Conservation (phyloP, 2,329 filamentous ascomycete species). For the Ophiocordyceps unilateralis region DNA sequence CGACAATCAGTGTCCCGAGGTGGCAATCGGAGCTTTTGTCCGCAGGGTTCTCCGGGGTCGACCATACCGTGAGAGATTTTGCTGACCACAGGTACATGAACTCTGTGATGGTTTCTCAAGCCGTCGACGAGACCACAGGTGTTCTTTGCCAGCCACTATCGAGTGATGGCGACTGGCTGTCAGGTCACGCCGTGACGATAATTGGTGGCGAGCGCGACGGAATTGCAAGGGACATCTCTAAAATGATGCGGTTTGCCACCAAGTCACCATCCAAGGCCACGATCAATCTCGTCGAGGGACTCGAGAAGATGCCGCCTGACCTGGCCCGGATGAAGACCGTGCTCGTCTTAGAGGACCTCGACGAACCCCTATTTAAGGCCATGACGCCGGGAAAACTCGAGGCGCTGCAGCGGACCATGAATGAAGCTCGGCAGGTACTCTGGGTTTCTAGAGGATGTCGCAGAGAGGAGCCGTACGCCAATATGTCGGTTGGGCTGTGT, state of each 20-base stretch:
- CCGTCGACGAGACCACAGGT: constrained; percentile 2
- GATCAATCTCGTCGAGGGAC: background rate
- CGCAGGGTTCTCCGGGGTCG: constrained; percentile 3
- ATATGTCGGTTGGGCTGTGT: constrained; percentile 4
- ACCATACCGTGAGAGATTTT: constrained; percentile 1
- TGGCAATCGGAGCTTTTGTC: constrained; percentile 1
- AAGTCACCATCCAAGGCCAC: background rate
- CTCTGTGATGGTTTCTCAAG: constrained; percentile 8
- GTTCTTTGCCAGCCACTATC: constrained; percentile 1
- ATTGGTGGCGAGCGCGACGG: constrained; percentile 2
- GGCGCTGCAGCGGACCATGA: constrained; percentile 6
- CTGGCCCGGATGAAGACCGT: background rate
- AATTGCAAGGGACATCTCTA: constrained; percentile 2
- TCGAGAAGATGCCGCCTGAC: constrained; percentile 4
- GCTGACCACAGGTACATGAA: background rate
- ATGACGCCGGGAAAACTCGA: constrained; percentile 13
- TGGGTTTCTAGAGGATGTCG: constrained; percentile 9
- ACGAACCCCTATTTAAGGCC: constrained; percentile 12
- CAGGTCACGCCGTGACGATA: background rate
- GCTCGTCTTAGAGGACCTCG: constrained; percentile 3
- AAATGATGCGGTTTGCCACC: background rate
- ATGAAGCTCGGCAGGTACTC: constrained; percentile 5
- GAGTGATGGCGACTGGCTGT: background rate
- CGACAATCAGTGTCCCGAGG: background rate
- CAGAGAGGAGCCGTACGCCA: constrained; percentile 6